Evolutionary conservation across 2,329 filamentous ascomycete species (phyloP).

Genomic region (Elsinoe necatrix): DNA sequence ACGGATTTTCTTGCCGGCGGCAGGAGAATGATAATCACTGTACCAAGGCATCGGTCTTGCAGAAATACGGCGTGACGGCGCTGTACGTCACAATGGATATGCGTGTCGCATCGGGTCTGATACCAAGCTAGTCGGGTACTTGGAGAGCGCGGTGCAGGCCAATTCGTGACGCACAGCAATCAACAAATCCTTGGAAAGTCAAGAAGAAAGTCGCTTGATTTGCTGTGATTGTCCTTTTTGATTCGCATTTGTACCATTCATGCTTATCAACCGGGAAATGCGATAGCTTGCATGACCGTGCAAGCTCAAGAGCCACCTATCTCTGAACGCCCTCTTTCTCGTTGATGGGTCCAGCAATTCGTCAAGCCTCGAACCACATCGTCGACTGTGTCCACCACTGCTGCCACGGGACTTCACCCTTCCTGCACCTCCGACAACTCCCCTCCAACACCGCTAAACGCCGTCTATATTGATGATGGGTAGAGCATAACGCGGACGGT

Average conservation of each 20-base stretch:
- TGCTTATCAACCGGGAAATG: conserved; percentile 15
- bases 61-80: too few relatives aligned
- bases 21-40: too few relatives aligned
- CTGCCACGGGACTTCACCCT: neutral
- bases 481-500: conserved; percentile 35
- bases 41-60: too few relatives aligned
- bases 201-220: conserved; percentile 12
- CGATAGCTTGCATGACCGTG: conserved; percentile 8
- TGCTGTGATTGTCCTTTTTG: conserved; percentile 12
- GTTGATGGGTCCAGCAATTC: neutral
- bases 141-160: too few relatives aligned
- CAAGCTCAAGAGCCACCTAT: conserved; percentile 12
- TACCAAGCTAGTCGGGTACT: too few relatives aligned
- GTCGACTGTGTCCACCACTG: neutral
- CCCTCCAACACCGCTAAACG: neutral
- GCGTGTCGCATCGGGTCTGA: too few relatives aligned
- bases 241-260: conserved; percentile 10
- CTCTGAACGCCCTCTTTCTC: conserved; percentile 13
- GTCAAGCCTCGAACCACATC: neutral
- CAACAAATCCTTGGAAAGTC: neutral
- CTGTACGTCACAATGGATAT: too few relatives aligned
- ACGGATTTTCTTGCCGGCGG: too few relatives aligned
- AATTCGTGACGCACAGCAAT: too few relatives aligned
- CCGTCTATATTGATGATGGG: conserved; percentile 33
- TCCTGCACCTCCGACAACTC: neutral